Evolutionary conservation across 495 filamentous ascomycete species (phyloP).

Genomic region (Platismatia glauca): DNA sequence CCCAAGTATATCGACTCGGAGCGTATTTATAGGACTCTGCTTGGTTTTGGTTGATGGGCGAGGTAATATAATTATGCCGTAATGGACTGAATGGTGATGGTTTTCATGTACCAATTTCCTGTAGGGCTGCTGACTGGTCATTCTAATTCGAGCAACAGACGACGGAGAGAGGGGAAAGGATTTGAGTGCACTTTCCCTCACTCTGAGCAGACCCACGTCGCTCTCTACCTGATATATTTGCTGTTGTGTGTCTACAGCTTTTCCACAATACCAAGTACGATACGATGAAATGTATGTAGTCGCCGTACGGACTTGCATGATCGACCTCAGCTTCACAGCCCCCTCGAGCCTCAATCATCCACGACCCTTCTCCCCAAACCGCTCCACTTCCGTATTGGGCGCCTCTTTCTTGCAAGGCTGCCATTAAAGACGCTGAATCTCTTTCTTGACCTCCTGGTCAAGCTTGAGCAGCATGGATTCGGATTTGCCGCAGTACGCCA

Average conservation of each 20-base stretch:
- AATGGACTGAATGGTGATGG: too few species aligned
- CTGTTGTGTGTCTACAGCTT: not conserved
- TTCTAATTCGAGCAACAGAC: conserved; percentile 2
- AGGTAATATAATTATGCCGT: too few species aligned
- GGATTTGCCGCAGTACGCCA: conserved; percentile 52
- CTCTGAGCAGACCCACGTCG: not conserved
- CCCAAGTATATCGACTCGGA: not conserved
- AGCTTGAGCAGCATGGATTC: conserved; percentile 45
- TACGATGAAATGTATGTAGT: conserved; percentile 13
- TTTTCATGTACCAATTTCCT: too few species aligned
- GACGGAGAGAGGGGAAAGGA: conserved; percentile 4
- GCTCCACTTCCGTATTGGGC: not conserved
- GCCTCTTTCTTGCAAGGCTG: not conserved
- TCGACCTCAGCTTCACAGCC: conserved; percentile 12
- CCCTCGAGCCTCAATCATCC: conserved; percentile 7
- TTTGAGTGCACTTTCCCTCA: not conserved
- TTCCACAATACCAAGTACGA: not conserved
- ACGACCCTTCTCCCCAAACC: not conserved
- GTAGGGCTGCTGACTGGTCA: conserved; percentile 13
- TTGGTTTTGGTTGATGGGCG: not conserved
- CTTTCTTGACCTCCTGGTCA: conserved; percentile 37
- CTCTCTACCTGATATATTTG: not conserved
- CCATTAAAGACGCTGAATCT: conserved; percentile 21
- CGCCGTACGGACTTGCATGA: not conserved
- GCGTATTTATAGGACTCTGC: not conserved